These are phyloP conservation scores for Penicillium sp. DNA, from an alignment of 2,329 filamentous ascomycete species.

Conservation along the genomic window DNA sequence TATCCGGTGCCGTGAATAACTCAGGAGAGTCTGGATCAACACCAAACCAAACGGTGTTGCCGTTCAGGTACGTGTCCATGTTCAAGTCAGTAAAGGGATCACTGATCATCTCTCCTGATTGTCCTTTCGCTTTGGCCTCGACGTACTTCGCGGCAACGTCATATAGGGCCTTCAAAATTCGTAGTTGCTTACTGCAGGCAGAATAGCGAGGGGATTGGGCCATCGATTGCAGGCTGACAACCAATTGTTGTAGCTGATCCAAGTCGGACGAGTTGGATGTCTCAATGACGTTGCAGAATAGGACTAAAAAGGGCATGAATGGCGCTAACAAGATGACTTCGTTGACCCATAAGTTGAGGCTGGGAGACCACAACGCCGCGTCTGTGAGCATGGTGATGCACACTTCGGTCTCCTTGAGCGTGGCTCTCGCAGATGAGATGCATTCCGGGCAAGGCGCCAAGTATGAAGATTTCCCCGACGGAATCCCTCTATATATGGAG, in stretches of 20 bases:
- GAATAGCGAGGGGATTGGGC: not conserved
- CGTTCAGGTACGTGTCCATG: not conserved
- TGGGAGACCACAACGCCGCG: not conserved
- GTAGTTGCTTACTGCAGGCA: too few relatives aligned
- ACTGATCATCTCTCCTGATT: not conserved
- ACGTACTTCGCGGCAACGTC: too few relatives aligned
- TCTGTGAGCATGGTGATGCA: not conserved
- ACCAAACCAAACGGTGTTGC: not conserved
- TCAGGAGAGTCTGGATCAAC: not conserved
- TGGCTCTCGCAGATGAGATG: not conserved
- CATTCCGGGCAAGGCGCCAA: not conserved
- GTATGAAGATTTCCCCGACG: too few relatives aligned
- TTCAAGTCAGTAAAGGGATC: not conserved
- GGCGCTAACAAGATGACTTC: not conserved
- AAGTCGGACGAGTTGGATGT: not conserved
- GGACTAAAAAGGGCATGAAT: not conserved
- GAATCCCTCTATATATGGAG: too few relatives aligned
- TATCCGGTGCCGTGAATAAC: not conserved
- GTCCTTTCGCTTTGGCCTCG: too few relatives aligned
- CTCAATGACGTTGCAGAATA: not conserved
- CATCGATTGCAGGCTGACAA: not conserved
- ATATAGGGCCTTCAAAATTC: too few relatives aligned
- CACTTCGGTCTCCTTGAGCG: not conserved
- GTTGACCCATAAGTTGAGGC: not conserved
- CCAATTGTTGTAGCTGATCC: not conserved